Conservation (phyloP, 192 early-diverging fungal genomes). For the Coemansia sp. region DNA sequence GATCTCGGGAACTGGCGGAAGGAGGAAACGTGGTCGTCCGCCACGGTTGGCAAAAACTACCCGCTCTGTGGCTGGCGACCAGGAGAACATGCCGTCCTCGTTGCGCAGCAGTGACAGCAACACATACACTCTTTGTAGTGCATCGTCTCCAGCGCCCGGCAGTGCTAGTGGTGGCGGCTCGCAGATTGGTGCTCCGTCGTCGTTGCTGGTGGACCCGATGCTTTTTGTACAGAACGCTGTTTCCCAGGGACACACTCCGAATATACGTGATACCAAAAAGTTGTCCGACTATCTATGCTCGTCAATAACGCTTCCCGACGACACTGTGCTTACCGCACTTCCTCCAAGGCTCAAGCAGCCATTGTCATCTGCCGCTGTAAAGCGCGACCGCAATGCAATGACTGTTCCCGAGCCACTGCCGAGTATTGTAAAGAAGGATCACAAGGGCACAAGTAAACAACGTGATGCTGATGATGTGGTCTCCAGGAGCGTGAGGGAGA, state of each 20-base stretch:
- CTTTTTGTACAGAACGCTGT: not conserved
- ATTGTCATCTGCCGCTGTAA: not conserved
- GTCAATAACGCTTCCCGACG: constrained; percentile 36
- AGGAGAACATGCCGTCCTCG: not conserved
- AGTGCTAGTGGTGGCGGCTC: not conserved
- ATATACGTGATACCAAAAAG: not conserved
- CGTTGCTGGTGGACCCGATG: constrained; percentile 10
- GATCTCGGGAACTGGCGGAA: not conserved
- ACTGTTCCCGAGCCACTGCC: constrained; percentile 8
- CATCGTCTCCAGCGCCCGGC: not conserved
- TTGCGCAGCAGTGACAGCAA: not conserved
- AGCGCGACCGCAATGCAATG: constrained; percentile 25
- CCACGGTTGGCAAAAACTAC: not conserved
- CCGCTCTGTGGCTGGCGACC: not conserved
- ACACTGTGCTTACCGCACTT: constrained; percentile 26
- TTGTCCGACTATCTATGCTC: constrained; percentile 31
- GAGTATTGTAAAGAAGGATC: not conserved
- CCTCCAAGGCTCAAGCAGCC: constrained; percentile 1
- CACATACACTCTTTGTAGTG: not conserved
- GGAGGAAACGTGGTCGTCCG: constrained; percentile 6
- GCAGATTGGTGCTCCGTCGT: not conserved
- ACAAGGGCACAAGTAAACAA: not conserved
- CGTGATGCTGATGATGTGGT: not conserved
- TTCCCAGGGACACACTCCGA: not conserved
- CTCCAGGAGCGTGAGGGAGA: constrained; percentile 13